phyloP scores from a whole-genome alignment of 2,329 filamentous ascomycete genomes.

The Pseudocercospora ulei region DNA sequence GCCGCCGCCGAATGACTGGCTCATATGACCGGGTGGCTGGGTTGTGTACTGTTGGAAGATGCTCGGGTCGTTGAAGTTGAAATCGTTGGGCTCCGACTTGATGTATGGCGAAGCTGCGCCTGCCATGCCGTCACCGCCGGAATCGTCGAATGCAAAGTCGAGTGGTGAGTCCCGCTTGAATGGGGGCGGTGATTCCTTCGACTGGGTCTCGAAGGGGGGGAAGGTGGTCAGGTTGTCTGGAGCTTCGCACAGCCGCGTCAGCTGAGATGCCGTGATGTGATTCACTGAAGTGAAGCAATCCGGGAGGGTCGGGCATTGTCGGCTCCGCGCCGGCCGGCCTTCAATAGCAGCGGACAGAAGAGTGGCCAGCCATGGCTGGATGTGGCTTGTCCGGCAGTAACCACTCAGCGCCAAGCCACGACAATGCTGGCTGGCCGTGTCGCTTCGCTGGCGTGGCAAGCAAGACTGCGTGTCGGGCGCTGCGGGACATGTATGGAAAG shows the following conservation, averaged over 20 bases:
- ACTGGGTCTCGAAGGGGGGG: constrained; percentile 30
- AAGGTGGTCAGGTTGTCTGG: constrained; percentile 30
- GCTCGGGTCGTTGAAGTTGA: constrained; percentile 44
- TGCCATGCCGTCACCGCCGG: constrained; percentile 39
- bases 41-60: constrained; percentile 31
- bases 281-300: neutral
- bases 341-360: constrained; percentile 7
- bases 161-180: constrained; percentile 34
- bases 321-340: constrained; percentile 6
- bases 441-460: too few relatives aligned
- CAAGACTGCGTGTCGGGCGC: neutral
- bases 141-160: constrained; percentile 31
- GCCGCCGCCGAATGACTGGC: constrained; percentile 31
- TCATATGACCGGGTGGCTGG: constrained; percentile 23
- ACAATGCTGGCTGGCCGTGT: too few relatives aligned
- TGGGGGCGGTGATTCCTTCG: constrained; percentile 19
- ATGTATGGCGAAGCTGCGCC: constrained; percentile 53
- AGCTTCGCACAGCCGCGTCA: constrained; percentile 19
- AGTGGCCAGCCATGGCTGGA: too few relatives aligned
- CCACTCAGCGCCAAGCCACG: too few relatives aligned
- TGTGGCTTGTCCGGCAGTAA: too few relatives aligned
- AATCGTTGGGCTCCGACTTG: constrained; percentile 56
- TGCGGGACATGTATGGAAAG: constrained; percentile 22
- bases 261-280: constrained; percentile 6
- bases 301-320: constrained; percentile 10